Evolutionary conservation across 108 stramenopile species (phyloP), one percentile per base, ranked within the genome.

Genomic region (Skeletonema menzelii): DNA sequence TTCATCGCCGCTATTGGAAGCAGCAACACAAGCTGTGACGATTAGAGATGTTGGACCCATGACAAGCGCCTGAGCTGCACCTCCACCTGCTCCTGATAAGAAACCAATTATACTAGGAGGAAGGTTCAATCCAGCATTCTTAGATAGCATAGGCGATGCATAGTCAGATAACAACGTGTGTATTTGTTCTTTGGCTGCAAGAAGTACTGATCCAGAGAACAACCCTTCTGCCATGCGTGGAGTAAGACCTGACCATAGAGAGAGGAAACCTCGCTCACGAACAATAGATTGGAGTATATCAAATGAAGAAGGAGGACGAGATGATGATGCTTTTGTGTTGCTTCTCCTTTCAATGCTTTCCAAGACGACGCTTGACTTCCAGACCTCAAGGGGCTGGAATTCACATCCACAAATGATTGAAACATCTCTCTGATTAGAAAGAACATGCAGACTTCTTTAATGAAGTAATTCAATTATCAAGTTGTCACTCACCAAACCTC

Each of bases 201-300:
- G 47, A 0, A 76, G 61, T 13, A 76, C 75, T 15, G 56, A 59
- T 0, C 75, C 75, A 31, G 68, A 70, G 55, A 76, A 70, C 28
- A 69, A 17, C 37, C 75, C 75, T 31, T 76, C 75, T 2, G 69
- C 66, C 75, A 76, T 76, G 0, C 75, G 75, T 15, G 75, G 69
- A 20, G 75, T 30, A 8, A 69, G 69, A 7, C 75, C 75, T 2
- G 55, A 57, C 75, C 75, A 76, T 22, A 76, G 32, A 11, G 69
- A 20, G n/a, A 30, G 26, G 7, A 63, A 2, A 24, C 75, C 75
- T 37, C 62, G 44, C 24, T 76, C 49, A 19, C 58, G 31, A 19
- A 70, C 24, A 28, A 76, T 63, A n/a, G 22, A 49, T 49, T 60
- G 37, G 24, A 76, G 68, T 8, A 76, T 56, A 3, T 58, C 20